A percentile compares a stretch with the other conserved stretches of the same genome.
Evolutionary conservation across 768 basidiomycete species (phyloP).

Genomic region (Cystoderma amianthinum): DNA sequence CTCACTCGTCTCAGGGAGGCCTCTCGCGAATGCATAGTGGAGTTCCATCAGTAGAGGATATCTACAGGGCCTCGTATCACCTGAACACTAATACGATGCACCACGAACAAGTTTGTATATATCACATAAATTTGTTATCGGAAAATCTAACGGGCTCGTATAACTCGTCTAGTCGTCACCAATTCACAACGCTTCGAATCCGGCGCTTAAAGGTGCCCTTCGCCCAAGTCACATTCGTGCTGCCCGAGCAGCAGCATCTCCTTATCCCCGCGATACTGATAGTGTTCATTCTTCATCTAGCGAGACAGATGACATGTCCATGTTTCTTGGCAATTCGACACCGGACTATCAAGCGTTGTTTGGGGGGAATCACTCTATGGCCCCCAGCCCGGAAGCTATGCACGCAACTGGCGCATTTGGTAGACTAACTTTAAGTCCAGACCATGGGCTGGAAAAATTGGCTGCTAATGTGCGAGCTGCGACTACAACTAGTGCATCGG

Average conservation of each 20-base stretch:
- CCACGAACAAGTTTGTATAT: slow-evolving; percentile 34
- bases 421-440: slow-evolving; percentile 68
- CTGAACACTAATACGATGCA: slow-evolving; percentile 33
- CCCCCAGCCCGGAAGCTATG: slow-evolving; percentile 44
- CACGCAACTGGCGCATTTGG: slow-evolving; percentile 72
- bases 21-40: slow-evolving; percentile 44
- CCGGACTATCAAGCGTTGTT: slow-evolving; percentile 69
- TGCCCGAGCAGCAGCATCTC: slow-evolving; percentile 73
- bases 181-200: slow-evolving; percentile 69
- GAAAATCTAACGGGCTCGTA: no score
- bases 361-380: slow-evolving; percentile 36
- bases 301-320: slow-evolving; percentile 83
- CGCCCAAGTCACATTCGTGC: slow-evolving; percentile 75
- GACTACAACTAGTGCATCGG: slow-evolving; percentile 86
- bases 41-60: slow-evolving; percentile 55
- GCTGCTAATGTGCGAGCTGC: slow-evolving; percentile 84
- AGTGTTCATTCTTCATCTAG: slow-evolving; percentile 83
- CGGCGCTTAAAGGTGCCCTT: slow-evolving; percentile 71
- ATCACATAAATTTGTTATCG: slow-evolving; percentile 7
- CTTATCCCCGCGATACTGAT: slow-evolving; percentile 82
- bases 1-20: slow-evolving; percentile 71
- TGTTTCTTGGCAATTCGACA: slow-evolving; percentile 54
- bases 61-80: slow-evolving; percentile 64
- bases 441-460: slow-evolving; percentile 79
- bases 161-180: slow-evolving; percentile 71